phyloP scores from a whole-genome alignment of 176 grass and related monocot genomes.

The Puccinellia tenuiflora region DNA sequence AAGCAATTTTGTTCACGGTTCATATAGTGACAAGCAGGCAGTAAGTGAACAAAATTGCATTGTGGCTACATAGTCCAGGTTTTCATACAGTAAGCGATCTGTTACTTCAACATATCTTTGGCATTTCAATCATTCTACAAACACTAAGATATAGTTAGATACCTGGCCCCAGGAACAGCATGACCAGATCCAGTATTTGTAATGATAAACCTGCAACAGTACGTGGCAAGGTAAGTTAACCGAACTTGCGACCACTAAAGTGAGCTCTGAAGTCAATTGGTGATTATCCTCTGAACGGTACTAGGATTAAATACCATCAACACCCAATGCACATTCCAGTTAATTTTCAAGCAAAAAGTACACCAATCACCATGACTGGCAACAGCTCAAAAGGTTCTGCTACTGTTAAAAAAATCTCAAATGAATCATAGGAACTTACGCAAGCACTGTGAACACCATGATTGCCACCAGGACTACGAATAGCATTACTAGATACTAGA shows the following conservation, averaged over 20 bases:
- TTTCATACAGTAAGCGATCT: neutral
- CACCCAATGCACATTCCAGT: conserved; percentile 2
- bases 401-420: neutral
- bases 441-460: conserved; percentile 85
- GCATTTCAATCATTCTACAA: neutral
- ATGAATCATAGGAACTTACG: conserved; percentile 54
- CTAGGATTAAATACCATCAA: conserved; percentile 13
- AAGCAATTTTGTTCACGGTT: neutral
- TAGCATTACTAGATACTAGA: conserved; percentile 79
- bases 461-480: conserved; percentile 84
- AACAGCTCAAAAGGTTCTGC: neutral
- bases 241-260: neutral
- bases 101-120: neutral
- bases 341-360: conserved; percentile 25
- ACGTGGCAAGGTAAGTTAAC: conserved; percentile 3
- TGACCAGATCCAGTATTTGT: conserved; percentile 85
- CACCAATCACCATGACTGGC: neutral
- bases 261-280: neutral
- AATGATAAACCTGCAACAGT: conserved; percentile 84
- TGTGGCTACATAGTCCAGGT: neutral
- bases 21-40: neutral
- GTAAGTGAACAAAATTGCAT: neutral
- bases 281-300: neutral
- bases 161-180: conserved; percentile 70
- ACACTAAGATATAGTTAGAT: conserved; percentile 2